Percentiles rank a stretch among this genome's conserved stretches.
phyloP scores from a whole-genome alignment of 768 basidiomycete genomes.

The Tricholomella constricta region DNA sequence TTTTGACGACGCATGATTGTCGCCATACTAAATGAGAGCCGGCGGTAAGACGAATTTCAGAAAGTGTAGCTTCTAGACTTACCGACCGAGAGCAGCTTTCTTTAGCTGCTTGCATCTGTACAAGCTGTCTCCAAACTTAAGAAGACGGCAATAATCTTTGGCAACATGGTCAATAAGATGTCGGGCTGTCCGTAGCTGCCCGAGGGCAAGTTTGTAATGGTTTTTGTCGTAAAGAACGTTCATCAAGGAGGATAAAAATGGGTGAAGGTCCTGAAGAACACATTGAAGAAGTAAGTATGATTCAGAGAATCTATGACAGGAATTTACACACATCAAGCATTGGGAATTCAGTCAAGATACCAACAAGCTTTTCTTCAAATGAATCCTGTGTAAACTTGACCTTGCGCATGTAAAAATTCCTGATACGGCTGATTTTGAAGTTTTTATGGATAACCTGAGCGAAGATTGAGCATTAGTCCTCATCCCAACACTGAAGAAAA shows the following conservation, averaged over 20 bases:
- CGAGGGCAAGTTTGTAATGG: slow-evolving; percentile 98
- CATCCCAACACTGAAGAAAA: neutral
- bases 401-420: slow-evolving; percentile 99
- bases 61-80: slow-evolving; percentile 30
- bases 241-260: slow-evolving; percentile 92
- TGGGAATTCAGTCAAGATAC: slow-evolving; percentile 95
- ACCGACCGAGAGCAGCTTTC: slow-evolving; percentile 95
- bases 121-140: slow-evolving; percentile 97
- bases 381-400: slow-evolving; percentile 98
- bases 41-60: neutral
- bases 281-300: slow-evolving; percentile 25
- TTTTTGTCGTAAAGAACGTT: slow-evolving; percentile 99
- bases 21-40: slow-evolving; percentile 71
- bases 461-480: neutral
- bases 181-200: slow-evolving; percentile 92
- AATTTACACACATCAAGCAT: slow-evolving; percentile 82
- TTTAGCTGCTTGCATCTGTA: slow-evolving; percentile 99
- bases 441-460: slow-evolving; percentile 96
- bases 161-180: slow-evolving; percentile 97
- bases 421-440: slow-evolving; percentile 98
- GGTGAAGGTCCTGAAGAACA: slow-evolving; percentile 77
- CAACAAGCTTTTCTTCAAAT: slow-evolving; percentile 93
- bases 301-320: neutral
- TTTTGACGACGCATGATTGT: slow-evolving; percentile 99
- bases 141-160: slow-evolving; percentile 93